These are phyloP conservation scores for Abrus pulchellus DNA, from an alignment of 306 rosid species.

Conservation along the genomic window DNA sequence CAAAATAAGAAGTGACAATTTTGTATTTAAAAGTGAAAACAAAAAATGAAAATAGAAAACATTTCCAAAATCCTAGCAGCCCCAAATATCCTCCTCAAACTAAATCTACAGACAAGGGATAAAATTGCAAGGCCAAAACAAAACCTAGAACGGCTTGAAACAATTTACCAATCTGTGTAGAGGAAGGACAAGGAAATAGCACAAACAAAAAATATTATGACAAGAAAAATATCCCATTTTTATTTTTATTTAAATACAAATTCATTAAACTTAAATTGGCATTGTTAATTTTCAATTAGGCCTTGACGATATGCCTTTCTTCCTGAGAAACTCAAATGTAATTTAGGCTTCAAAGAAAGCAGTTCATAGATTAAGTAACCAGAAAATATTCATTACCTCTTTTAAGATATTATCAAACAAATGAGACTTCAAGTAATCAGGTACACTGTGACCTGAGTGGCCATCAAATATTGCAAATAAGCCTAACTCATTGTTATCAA, in stretches of 20 bases:
- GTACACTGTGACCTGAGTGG: conserved; percentile 82
- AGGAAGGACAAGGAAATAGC: not conserved
- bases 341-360: not conserved
- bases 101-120: not conserved
- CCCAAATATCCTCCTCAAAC: too few species aligned
- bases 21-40: too few species aligned
- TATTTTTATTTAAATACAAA: conserved; percentile 3
- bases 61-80: too few species aligned
- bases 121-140: not conserved
- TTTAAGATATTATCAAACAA: conserved; percentile 81
- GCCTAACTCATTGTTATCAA: conserved; percentile 82
- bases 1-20: too few species aligned
- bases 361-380: not conserved
- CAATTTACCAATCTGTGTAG: not conserved
- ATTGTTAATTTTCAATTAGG: conserved; percentile 21
- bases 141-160: conserved; percentile 11
- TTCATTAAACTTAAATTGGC: conserved; percentile 28
- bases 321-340: not conserved
- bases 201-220: not conserved
- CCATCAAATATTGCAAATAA: conserved; percentile 97
- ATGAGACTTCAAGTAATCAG: conserved; percentile 77
- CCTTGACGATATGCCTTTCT: not conserved
- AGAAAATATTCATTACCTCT: conserved; percentile 64
- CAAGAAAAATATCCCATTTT: not conserved
- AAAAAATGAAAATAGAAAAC: too few species aligned